Conservation (phyloP, 768 basidiomycete species). For the Lyophyllum semitale region DNA sequence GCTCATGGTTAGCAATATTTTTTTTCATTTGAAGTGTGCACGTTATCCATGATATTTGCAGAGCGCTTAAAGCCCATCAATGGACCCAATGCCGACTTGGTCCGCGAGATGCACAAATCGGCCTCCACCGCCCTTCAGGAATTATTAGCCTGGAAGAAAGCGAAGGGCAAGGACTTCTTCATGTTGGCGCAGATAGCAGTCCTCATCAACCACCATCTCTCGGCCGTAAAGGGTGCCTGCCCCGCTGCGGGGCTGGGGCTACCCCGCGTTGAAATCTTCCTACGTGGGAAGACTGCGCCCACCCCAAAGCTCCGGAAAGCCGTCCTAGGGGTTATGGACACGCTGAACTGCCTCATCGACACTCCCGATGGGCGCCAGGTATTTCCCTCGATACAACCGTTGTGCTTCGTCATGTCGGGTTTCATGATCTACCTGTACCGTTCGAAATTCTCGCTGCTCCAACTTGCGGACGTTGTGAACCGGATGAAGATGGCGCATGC, state of each 20-base stretch:
- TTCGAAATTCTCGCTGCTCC: constrained; percentile 31
- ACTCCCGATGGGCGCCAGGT: constrained; percentile 11
- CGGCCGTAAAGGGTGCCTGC: constrained; percentile 3
- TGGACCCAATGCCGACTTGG: constrained; percentile 43
- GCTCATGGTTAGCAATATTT: constrained; percentile 40
- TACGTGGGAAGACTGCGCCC: constrained; percentile 8
- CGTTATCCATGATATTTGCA: constrained; percentile 11
- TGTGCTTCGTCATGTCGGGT: constrained; percentile 47
- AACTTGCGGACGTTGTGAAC: constrained; percentile 44
- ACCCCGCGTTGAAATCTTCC: constrained; percentile 25
- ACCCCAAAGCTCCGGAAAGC: not conserved
- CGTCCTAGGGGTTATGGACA: constrained; percentile 15
- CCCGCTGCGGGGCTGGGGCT: constrained; percentile 21
- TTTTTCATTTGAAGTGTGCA: not conserved
- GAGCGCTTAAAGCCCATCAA: constrained; percentile 54
- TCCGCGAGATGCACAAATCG: constrained; percentile 39
- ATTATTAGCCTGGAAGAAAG: constrained; percentile 42
- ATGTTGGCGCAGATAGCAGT: constrained; percentile 39
- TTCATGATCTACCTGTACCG: constrained; percentile 41
- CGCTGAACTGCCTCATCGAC: constrained; percentile 6
- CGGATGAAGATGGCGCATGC: constrained; percentile 25
- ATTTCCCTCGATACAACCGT: constrained; percentile 33
- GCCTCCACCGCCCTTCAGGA: constrained; percentile 35
- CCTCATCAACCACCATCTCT: constrained; percentile 17
- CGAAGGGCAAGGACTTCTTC: constrained; percentile 49